Evolutionary conservation across 345 rosid species (phyloP), one percentile per base, ranked within the genome.

Genomic region (Sisymbrium altissimum): DNA sequence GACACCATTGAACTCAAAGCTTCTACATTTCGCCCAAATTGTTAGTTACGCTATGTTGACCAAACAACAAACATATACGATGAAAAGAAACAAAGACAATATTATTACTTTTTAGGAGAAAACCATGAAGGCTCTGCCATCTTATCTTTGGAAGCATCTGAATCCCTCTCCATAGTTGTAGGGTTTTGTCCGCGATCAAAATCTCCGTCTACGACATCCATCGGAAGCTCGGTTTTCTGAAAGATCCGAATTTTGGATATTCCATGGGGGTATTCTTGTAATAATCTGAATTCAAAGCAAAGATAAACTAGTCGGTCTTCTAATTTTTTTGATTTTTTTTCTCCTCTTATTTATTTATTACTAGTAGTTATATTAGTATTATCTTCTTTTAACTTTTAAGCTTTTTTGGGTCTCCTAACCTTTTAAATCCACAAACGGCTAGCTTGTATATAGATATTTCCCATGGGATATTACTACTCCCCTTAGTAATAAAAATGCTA

Each of bases 91-190:
- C 10, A 12, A 32, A 5, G 35, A 76, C 18, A 14, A 46, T 7
- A 30, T 7, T 7, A 0, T 43, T 49, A 93, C 98, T 84, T 87
- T 72, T 79, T 81, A 6, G 98, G 96, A 25, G 93, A 80, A 80
- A 93, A 89, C 97, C 97, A 90, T 9, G 97, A 90, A 56, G 90
- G 89, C 9, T 68, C 58, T 7, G 83, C 64, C 71, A 76, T 77
- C 23, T 91, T 57, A 21, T 61, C 75, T 33, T 83, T 35, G 30
- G 44, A 44, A 0, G 83, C 67, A 71, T 56, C 76, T 30, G 70
- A 77, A 19, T 44, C 85, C 84, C 80, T 80, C 68, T 80, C 80
- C 66, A 45, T 27, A 49, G 21, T 77, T 55, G 5, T 14, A 41
- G 72, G 81, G 67, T 62, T 81, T 30, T 54, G 61, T 5, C 73